These are phyloP conservation scores for Setaria viridis DNA, from an alignment of 202 grass and related monocot genomes.

Conservation along the genomic window DNA sequence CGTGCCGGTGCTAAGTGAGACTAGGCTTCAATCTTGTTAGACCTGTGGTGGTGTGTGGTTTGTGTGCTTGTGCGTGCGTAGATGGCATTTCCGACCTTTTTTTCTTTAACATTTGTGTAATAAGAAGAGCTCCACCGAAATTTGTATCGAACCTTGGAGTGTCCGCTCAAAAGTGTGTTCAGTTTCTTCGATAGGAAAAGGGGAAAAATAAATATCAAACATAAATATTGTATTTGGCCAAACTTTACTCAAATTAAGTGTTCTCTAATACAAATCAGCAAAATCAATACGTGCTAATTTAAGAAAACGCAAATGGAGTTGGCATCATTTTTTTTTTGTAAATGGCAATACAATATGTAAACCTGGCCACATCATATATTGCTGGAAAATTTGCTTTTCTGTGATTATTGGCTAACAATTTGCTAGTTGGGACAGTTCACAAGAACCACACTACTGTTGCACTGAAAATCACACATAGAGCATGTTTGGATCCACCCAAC, in stretches of 20 bases:
- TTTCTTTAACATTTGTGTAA: background rate
- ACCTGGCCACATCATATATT: background rate
- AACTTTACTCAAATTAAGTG: background rate
- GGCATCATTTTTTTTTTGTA: background rate
- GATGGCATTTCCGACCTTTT: background rate
- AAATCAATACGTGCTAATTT: background rate
- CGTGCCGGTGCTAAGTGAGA: background rate
- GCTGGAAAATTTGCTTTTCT: background rate
- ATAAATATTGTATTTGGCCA: background rate
- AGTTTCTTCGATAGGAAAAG: background rate
- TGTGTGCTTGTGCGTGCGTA: no score
- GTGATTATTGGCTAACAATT: background rate
- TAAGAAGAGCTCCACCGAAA: background rate
- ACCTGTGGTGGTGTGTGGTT: background rate
- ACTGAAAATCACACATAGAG: background rate
- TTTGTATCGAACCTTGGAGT: background rate
- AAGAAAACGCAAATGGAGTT: background rate
- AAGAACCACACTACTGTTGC: constrained; percentile 9
- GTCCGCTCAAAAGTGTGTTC: background rate
- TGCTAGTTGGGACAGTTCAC: background rate
- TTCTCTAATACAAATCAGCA: background rate
- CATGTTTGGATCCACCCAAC: no score
- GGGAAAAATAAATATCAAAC: background rate
- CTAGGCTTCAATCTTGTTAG: background rate
- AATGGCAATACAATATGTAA: background rate